phyloP scores from a whole-genome alignment of 2,329 filamentous ascomycete species.

The Aspergillus vadensis region DNA sequence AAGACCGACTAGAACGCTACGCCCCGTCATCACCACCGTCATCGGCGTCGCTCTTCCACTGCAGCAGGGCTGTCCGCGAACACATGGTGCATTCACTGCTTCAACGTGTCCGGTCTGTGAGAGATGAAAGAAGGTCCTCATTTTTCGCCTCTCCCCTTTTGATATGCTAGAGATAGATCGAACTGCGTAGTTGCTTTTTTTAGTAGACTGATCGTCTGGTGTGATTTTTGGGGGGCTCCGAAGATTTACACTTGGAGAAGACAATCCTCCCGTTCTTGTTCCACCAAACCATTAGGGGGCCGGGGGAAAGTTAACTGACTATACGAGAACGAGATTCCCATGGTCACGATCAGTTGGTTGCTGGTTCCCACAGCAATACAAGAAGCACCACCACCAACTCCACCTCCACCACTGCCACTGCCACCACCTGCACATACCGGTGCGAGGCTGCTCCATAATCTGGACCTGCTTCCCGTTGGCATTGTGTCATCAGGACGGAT shows the following conservation, averaged over 20 bases:
- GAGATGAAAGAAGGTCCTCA: neutral
- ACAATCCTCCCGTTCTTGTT: neutral
- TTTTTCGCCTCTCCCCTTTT: neutral
- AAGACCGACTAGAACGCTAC: slow-evolving; percentile 12
- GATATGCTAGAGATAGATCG: neutral
- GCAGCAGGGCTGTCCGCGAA: neutral
- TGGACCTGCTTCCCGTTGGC: neutral
- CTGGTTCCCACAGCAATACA: neutral
- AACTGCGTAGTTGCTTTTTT: too few species aligned
- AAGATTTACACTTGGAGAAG: too few species aligned
- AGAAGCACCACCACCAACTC: neutral
- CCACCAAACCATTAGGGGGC: neutral
- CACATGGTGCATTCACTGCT: neutral
- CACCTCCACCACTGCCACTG: too few species aligned
- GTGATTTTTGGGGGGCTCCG: neutral
- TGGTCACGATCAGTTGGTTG: neutral
- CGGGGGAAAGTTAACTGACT: neutral
- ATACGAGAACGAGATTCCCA: slow-evolving; percentile 3
- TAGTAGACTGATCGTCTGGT: neutral
- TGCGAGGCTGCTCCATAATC: neutral
- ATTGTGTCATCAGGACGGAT: slow-evolving; percentile 7
- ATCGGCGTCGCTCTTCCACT: neutral
- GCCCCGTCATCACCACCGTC: slow-evolving; percentile 13
- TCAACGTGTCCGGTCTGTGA: neutral
- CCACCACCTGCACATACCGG: neutral